Evolutionary conservation across 2,329 filamentous ascomycete species (phyloP), one percentile per base, ranked within the genome.

Genomic region (Phyllosticta citribraziliensis): DNA sequence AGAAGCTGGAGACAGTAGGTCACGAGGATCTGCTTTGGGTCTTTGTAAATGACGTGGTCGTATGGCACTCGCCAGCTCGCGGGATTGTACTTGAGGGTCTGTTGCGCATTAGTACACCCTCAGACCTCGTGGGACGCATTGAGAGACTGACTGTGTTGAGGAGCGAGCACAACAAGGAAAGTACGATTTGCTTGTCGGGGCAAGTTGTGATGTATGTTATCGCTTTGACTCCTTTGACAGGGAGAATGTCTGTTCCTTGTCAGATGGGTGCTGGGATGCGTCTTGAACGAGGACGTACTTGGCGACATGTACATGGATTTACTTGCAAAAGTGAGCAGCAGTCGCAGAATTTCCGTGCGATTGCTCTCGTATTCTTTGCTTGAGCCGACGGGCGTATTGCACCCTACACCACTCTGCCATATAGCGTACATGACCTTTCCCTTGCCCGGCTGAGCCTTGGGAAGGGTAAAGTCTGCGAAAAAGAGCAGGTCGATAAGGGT

Each of bases 381-480:
- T 3, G 91, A 93, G 10, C 87, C 87, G 67, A 95, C 86, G 5
- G 91, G 85, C 17, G 88, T 89, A 73, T 96, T 96, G 78, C 93
- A 97, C 14, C 94, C 94, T 30, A 99, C 93, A 55, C 94, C 94
- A 70, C 90, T 97, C 76, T 97, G 91, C 94, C 94, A 99, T 71
- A 99, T 97, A 59, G 91, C 88, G 75, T 94, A 96, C 8, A 88
- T 88, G 61, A 97, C 88, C 72, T 94, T 95, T 64, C 83, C 82
- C 70, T 88, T 91, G 59, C 84, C 84, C 61, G 85, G 81, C 14
- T 85, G 81, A 52, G 88, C 83, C 62, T 81, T 84, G 10, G 93
- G 89, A 17, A 97, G 82, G 0, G 93, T 96, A 69, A 99, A 88
- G 60, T 91, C 89, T 9, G 88, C 87, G 72, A 90, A 96, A 82